phyloP scores from a whole-genome alignment of 2,329 filamentous ascomycete species.

The Xylariaceae sp. region DNA sequence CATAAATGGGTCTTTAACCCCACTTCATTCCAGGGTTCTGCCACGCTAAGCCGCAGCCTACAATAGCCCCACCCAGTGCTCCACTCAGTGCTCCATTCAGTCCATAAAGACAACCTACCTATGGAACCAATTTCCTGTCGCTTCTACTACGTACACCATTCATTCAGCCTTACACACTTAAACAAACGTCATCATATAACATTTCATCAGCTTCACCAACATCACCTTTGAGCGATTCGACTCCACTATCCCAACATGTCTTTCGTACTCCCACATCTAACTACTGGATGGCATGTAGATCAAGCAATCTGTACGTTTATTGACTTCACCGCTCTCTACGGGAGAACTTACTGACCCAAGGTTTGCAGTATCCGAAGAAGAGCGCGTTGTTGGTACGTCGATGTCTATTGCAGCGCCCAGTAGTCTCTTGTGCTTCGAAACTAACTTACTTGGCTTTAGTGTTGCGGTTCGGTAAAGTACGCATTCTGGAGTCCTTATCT shows the following conservation, averaged over 20 bases:
- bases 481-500: background rate
- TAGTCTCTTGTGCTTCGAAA: background rate
- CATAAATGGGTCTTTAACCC: background rate
- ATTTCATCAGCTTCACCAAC: too few relatives aligned
- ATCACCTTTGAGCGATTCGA: too few relatives aligned
- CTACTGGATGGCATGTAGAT: slow-evolving; percentile 96
- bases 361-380: slow-evolving; percentile 70
- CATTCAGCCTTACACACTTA: too few relatives aligned
- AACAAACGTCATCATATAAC: too few relatives aligned
- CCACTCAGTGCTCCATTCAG: background rate
- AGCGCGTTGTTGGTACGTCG: slow-evolving; percentile 71
- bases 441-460: slow-evolving; percentile 11
- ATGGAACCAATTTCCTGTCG: too few relatives aligned
- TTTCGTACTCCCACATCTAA: slow-evolving; percentile 89
- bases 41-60: background rate
- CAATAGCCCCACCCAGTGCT: background rate
- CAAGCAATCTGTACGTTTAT: slow-evolving; percentile 73
- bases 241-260: slow-evolving; percentile 70
- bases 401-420: background rate
- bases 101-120: background rate
- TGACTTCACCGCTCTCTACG: background rate
- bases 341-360: slow-evolving; percentile 9
- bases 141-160: too few relatives aligned
- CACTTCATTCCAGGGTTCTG: background rate
- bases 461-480: slow-evolving; percentile 27